Base-by-base conservation (phyloP, 176 grass and related monocot genomes). In the Carex scoparia region DNA sequence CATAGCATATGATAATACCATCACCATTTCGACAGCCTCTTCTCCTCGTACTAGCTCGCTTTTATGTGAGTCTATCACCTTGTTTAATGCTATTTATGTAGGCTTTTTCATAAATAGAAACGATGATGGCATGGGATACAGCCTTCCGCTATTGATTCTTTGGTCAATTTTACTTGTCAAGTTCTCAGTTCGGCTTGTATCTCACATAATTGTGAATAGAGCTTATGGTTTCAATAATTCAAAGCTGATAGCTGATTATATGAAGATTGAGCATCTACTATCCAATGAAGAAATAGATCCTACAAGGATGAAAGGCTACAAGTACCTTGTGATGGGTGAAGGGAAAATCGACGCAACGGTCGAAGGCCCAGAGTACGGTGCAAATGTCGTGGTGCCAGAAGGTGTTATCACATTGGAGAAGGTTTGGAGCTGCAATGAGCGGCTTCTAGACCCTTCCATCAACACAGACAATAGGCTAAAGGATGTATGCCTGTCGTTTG, bases 401-500 rank as follows among this genome's bases (percentile, higher is more conserved):
- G 1, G 11, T 0, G 10, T 27, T 37, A 57, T 86, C 2, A 63
- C 84, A 55, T 68, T 83, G 46, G 48, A 87, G 30, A 77, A 57
- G 30, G 59, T 64, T 16, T 75, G 86, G 30, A 84, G 75, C 72
- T 0, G 0, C 1, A 0, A 83, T 0, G 60, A 33, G 12, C 0
- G 14, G 2, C 59, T 89, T 2, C 58, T 68, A 14, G 13, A 49
- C 40, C 42, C 0, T 0, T 35, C 38, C 14, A 51, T 3, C 7
- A 60, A 5, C 2, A 6, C 6, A 15, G 58, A 4, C 23, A 1
- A 19, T 2, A 59, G 72, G 57, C 66, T 89, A 63, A 92, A 78
- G 56, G 90, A 89, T 15, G 27, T 85, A 0, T 87, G 87, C 76
- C 74, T 92, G 15, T 89, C 90, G 30, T 92, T 92, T 63, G 90